Evolutionary conservation across 2,329 filamentous ascomycete species (phyloP), one percentile per base, ranked within the genome.

Genomic region (Knoxdaviesia proteae): DNA sequence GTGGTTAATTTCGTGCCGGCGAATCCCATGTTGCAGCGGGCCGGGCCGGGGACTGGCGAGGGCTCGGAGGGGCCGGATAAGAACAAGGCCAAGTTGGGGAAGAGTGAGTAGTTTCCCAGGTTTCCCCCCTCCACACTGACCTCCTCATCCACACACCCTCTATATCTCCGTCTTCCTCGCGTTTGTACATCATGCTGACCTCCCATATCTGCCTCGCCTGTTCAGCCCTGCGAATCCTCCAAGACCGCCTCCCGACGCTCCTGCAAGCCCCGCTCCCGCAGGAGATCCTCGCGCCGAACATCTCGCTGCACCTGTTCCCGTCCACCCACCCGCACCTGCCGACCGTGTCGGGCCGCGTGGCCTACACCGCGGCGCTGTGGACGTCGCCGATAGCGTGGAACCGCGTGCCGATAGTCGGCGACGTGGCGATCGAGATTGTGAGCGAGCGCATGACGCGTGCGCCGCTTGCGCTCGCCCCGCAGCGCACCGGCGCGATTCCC

Each of bases 361-460:
- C 84, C 40, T 98, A 98, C 58, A 81, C 81, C 34, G 88, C 90
- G 11, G 90, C 90, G 3, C 67, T 98, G 35, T 96, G 87, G 87
- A 94, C 90, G 0, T 86, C 87, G 0, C 90, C 90, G 0, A 80
- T 98, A 42, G 88, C 87, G 32, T 98, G 90, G 90, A 92, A 92
- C 53, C 76, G 83, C 32, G 71, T 98, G 1, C 90, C 90, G 3
- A 74, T 96, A 20, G 71, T 94, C 33, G 87, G 88, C 49, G 93
- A 94, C 53, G 84, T 94, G 38, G 78, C 77, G 50, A 71, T 98
- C 7, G 77, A 84, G 51, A 90, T 98, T 42, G 60, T 93, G 11
- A 88, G 83, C 8, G 87, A 94, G 64, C 81, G 88, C 51, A 90
- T 98, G 71, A 74, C 80, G 45, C 71, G 73, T 46, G 68, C 68